These are phyloP conservation scores for Pythium sp. DNA, from an alignment of 352 stramenopile genomes.

Conservation along the genomic window DNA sequence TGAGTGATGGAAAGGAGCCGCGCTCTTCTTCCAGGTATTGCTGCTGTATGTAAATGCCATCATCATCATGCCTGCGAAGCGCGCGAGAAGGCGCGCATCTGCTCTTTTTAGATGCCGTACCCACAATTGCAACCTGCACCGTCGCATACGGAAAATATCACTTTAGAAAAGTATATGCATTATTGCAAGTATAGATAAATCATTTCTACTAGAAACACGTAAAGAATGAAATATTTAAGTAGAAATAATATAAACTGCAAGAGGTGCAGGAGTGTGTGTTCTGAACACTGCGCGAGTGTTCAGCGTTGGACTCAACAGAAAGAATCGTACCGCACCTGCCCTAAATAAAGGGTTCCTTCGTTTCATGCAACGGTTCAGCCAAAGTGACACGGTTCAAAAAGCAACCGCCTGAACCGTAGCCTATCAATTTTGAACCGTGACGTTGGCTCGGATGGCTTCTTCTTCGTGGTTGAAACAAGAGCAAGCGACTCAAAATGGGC, in stretches of 20 bases:
- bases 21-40: neutral
- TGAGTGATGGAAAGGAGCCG: neutral
- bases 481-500: constrained; percentile 50
- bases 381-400: neutral
- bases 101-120: constrained; percentile 7
- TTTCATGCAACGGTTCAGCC: neutral
- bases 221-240: neutral
- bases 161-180: neutral
- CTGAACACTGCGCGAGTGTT: neutral
- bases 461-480: neutral
- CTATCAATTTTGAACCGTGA: constrained; percentile 1
- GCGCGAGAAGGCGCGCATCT: neutral
- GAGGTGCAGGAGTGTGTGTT: neutral
- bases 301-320: constrained; percentile 10
- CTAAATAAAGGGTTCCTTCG: neutral
- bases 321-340: neutral
- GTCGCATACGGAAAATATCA: neutral
- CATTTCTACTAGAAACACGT: no score
- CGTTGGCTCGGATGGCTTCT: neutral
- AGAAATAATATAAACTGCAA: neutral
- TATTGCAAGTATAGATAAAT: neutral
- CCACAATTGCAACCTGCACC: neutral
- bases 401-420: neutral
- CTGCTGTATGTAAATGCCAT: neutral
- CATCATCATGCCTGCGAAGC: neutral